Percentiles rank a stretch among this genome's conserved stretches.
phyloP scores from a whole-genome alignment of 2,329 filamentous ascomycete genomes.

The Colletotrichum echinochloae region DNA sequence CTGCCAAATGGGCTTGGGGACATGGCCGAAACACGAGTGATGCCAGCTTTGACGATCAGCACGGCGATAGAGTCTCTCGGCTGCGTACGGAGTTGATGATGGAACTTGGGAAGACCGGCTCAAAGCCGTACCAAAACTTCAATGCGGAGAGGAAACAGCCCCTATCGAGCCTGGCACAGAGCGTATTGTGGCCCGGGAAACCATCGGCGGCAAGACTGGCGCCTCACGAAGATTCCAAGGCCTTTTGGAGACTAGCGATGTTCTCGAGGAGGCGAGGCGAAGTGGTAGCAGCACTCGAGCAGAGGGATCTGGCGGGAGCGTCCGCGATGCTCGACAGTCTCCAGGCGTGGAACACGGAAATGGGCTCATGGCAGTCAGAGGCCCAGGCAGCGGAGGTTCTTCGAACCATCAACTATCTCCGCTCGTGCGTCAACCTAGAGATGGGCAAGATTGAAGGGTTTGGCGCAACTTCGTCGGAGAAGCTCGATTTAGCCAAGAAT shows the following conservation, averaged over 20 bases:
- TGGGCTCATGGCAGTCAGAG: slow-evolving; percentile 9
- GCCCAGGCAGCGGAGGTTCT: slow-evolving; percentile 6
- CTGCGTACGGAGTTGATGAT: slow-evolving; percentile 15
- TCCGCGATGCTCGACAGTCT: slow-evolving; percentile 8
- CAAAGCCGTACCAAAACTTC: not conserved
- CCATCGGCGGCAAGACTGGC: not conserved
- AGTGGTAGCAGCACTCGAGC: slow-evolving; percentile 17
- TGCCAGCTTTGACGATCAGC: not conserved
- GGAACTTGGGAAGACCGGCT: not conserved
- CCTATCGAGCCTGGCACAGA: not conserved
- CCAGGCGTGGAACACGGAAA: not conserved
- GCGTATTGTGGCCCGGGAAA: not conserved
- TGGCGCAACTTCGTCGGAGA: not conserved
- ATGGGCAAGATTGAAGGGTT: not conserved
- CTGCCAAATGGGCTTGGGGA: slow-evolving; percentile 9
- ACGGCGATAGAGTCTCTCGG: not conserved
- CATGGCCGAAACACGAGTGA: not conserved
- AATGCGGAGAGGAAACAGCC: not conserved
- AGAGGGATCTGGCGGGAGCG: not conserved
- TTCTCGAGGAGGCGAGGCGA: slow-evolving; percentile 31
- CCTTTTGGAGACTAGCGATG: slow-evolving; percentile 25
- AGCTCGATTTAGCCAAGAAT: not conserved
- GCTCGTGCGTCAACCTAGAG: slow-evolving; percentile 18
- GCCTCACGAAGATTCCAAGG: not conserved
- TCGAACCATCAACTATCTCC: slow-evolving; percentile 27